Conservation (phyloP, 164 flowering plant genomes). For the Chimonanthus salicifolius region DNA sequence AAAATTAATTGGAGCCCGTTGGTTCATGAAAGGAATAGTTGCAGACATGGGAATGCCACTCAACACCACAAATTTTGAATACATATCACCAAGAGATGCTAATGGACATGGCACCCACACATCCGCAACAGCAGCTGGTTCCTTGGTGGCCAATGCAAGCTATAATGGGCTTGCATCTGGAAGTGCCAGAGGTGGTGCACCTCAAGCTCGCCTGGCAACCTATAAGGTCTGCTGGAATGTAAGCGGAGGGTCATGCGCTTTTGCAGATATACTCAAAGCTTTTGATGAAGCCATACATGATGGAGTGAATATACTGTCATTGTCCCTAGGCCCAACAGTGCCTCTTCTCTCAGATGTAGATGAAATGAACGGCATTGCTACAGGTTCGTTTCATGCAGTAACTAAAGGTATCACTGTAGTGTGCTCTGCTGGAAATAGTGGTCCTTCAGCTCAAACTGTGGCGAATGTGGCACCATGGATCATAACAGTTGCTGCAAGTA, state of each 20-base stretch:
- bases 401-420: constrained; percentile 40
- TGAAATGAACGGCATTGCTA: constrained; percentile 26
- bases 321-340: constrained; percentile 11
- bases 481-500: constrained; percentile 65
- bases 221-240: constrained; percentile 22
- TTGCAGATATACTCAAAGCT: constrained; percentile 24
- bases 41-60: background rate
- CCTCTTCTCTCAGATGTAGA: constrained; percentile 10
- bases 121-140: constrained; percentile 21
- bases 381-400: constrained; percentile 60
- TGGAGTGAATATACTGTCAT: constrained; percentile 27
- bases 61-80: constrained; percentile 3
- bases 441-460: constrained; percentile 30
- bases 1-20: constrained; percentile 30
- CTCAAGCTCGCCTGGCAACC: constrained; percentile 22
- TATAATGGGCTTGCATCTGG: constrained; percentile 17
- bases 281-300: constrained; percentile 28
- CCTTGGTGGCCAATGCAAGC: constrained; percentile 14
- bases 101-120: constrained; percentile 26
- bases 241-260: constrained; percentile 5
- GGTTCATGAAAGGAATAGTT: constrained; percentile 18
- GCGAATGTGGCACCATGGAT: constrained; percentile 55
- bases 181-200: constrained; percentile 23
- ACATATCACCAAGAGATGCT: constrained; percentile 18
- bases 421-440: constrained; percentile 48